Base-by-base conservation (phyloP, 2,329 filamentous ascomycete genomes). In the Epicoccum sorghinum region DNA sequence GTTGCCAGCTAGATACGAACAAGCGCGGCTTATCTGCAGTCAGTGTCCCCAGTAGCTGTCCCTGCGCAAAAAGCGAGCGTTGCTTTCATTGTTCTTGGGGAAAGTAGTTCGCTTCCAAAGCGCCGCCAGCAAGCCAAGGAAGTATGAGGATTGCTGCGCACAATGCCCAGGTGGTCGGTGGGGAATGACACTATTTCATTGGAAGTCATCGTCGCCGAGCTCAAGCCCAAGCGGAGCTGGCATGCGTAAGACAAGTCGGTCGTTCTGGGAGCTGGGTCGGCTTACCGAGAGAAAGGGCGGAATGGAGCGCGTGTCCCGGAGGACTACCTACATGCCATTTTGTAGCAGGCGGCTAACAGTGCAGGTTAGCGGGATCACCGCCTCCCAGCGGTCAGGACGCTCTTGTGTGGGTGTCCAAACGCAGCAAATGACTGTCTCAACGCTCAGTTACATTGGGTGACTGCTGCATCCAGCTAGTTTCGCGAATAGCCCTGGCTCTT, bases 391-490 rank as follows among this genome's bases (percentile, higher is more conserved):
- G 40, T 47, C 45, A 35, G 41, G 18, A 42, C 27, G 40, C 33
- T 30, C 35, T 49, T 41, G 47, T 49, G 38, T 52, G 49, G 50
- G 33, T 24, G 40, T 39, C 18, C 37, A 27, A 35, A 32, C 33
- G 43, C 39, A 32, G 37, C 40, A 50, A 49, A 52, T 46, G 57
- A 49, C 47, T 52, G 55, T 58, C 50, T 54, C 41, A 51, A 43
- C 36, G 53, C 47, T 52, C 38, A 54, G 43, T 54, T 47, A 57
- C 56, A 61, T 64, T 52, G 53, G 45, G 25, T 58, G 42, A 47
- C 55, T 45, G 51, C 58, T 59, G 29, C 43, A 58, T 57, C n/a
- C 35, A 57, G 60, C 52, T 66, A 65, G 62, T 52, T 51, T 47
- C 50, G 47, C 45, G 47, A 51, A 42, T 23, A 38, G 30, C 24